Evolutionary conservation across 1,139 yeast genomes (phyloP), one percentile per base, ranked within the genome.

Genomic region (Lodderomyces parapsilosis): DNA sequence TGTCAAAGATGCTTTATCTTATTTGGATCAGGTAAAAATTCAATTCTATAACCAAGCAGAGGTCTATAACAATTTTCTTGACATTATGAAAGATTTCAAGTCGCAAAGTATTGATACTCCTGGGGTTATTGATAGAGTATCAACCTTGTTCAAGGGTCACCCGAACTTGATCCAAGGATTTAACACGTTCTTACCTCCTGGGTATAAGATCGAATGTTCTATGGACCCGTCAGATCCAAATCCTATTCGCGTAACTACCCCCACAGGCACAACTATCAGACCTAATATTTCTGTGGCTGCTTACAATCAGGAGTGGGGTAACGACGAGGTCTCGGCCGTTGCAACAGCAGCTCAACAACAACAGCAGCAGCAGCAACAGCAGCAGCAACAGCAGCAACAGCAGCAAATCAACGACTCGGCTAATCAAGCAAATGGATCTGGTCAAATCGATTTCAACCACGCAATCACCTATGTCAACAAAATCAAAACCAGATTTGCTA

Each of bases 61-160:
- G 59, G 96, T 94, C 41, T 93, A 94, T 71, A 94, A 93, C 62
- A 91, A 88, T 62, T 93, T 93, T 59, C 76, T 93, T 58, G 99
- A 94, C 62, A 93, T 93, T 50, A 93, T 93, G 99, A 93, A 93
- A 66, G 99, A 94, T 60, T 94, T 94, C 71, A 93, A 94, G 69
- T 86, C 95, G 40, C 97, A 91, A 67, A 80, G 88, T 52, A 91
- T 93, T 57, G 98, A 94, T 63, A 93, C 99, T 1, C 99, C 99
- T 0, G 99, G 98, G 17, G 99, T 93, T 30, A 93, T 93, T 60
- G 96, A 90, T 59, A 76, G 99, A 45, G 99, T 93, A 0, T 89
- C 97, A 0, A 80, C 86, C 1, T 70, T 93, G 46, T 93, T 93
- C 62, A 79, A 90, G 49, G 99, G 98, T 4, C 96, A 90, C 62